These are phyloP conservation scores for Microbotryomycetes sp. DNA, from an alignment of 1,284 basidiomycete genomes.

Conservation along the genomic window DNA sequence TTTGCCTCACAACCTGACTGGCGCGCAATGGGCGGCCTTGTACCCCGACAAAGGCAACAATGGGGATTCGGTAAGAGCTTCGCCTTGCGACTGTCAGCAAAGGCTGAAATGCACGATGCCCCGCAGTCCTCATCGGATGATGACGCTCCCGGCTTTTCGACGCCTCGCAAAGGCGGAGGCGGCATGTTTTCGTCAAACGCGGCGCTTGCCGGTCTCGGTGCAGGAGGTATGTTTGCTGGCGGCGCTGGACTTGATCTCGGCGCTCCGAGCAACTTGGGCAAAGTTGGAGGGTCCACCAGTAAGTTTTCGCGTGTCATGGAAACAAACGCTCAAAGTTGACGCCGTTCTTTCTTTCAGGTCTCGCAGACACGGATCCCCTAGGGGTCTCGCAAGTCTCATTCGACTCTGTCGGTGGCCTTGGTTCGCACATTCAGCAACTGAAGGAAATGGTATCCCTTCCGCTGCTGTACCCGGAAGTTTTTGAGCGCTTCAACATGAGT, in stretches of 20 bases:
- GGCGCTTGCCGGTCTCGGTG: constrained; percentile 33
- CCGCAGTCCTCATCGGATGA: constrained; percentile 21
- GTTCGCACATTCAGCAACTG: constrained; percentile 90
- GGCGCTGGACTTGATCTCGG: constrained; percentile 32
- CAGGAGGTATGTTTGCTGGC: constrained; percentile 34
- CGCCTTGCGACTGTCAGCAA: not conserved
- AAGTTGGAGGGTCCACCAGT: constrained; percentile 64
- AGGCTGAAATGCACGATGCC: not conserved
- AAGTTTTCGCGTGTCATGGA: constrained; percentile 28
- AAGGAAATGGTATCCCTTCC: constrained; percentile 99
- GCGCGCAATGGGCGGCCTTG: constrained; percentile 26
- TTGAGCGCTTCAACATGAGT: constrained; percentile 88
- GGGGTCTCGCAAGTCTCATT: constrained; percentile 92
- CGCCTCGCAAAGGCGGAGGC: constrained; percentile 27
- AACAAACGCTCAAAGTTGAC: too few species aligned
- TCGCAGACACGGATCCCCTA: constrained; percentile 95
- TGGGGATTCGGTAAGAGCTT: constrained; percentile 26
- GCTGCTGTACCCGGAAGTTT: constrained; percentile 92
- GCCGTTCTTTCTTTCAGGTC: constrained; percentile 48
- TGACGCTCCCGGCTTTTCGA: constrained; percentile 24
- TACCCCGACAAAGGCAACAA: constrained; percentile 18
- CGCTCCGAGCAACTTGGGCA: constrained; percentile 58
- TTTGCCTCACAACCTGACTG: constrained; percentile 25
- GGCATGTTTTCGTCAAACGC: constrained; percentile 33
- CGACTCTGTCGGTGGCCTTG: constrained; percentile 93